A percentile compares a stretch with the other conserved stretches of the same genome.
phyloP scores from a whole-genome alignment of 805 yeast genomes.

The Candida mattraensis region DNA sequence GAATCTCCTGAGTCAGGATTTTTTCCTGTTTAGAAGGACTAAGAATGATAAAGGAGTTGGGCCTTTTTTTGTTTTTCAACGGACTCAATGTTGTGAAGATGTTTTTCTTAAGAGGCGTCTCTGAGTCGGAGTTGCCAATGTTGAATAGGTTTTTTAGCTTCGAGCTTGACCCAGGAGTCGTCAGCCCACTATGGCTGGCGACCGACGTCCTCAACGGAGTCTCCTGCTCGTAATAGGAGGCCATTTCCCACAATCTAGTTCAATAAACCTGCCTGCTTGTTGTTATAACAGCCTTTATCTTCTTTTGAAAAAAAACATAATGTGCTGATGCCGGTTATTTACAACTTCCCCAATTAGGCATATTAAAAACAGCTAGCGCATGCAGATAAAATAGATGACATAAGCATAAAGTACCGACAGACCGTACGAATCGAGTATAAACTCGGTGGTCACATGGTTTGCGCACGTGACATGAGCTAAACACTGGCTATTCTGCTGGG shows the following conservation, averaged over 20 bases:
- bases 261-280: too few species aligned
- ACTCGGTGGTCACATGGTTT: too few species aligned
- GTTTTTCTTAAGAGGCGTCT: constrained; percentile 13
- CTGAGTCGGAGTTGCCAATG: constrained; percentile 6
- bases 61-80: constrained; percentile 4
- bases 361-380: constrained; percentile 5
- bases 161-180: constrained; percentile 14
- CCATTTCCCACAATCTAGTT: too few species aligned
- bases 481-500: too few species aligned
- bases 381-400: too few species aligned
- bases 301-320: too few species aligned
- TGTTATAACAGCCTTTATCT: too few species aligned
- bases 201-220: constrained; percentile 1
- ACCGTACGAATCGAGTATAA: too few species aligned
- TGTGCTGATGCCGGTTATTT: too few species aligned
- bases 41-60: constrained; percentile 1
- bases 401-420: too few species aligned
- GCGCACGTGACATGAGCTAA: too few species aligned
- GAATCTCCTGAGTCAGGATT: constrained; percentile 1
- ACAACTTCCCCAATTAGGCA: constrained; percentile 6
- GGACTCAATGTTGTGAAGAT: constrained; percentile 13
- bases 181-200: neutral
- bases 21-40: constrained; percentile 1
- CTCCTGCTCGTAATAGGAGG: constrained; percentile 2
- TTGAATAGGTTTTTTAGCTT: constrained; percentile 7